Conservation (phyloP, 768 basidiomycete species). For the Suillus decipiens region DNA sequence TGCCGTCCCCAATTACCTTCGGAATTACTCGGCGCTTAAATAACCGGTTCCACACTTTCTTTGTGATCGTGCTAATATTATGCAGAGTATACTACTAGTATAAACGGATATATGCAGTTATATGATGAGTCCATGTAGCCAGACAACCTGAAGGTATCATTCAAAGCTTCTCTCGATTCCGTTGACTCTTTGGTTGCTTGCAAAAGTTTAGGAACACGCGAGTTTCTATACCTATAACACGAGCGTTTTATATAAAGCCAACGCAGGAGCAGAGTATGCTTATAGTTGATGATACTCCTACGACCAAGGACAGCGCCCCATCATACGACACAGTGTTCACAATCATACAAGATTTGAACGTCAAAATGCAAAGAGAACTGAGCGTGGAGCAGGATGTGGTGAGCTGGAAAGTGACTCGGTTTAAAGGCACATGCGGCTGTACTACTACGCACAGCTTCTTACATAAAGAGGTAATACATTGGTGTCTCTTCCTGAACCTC, state of each 20-base stretch:
- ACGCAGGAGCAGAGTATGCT: background rate
- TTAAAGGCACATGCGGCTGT: background rate
- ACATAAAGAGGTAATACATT: background rate
- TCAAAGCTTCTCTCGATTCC: background rate
- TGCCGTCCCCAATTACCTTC: background rate
- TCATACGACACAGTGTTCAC: background rate
- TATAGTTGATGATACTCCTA: background rate
- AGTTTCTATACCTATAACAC: background rate
- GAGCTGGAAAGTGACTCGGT: background rate
- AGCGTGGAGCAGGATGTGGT: too few relatives aligned
- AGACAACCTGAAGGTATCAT: background rate
- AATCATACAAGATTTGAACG: background rate
- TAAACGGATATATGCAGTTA: background rate
- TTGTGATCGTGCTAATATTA: too few relatives aligned
- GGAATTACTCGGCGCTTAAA: constrained; percentile 7
- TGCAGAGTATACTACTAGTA: background rate
- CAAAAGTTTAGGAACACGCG: background rate
- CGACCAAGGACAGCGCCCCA: background rate
- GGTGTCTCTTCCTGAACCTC: background rate
- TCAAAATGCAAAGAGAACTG: too few relatives aligned
- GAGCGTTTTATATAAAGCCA: background rate
- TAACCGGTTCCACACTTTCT: background rate
- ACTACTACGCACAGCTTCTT: background rate
- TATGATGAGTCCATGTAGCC: background rate
- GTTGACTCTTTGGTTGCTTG: background rate